Conservation (phyloP, 2,329 filamentous ascomycete genomes). For the Beauveria varroae region DNA sequence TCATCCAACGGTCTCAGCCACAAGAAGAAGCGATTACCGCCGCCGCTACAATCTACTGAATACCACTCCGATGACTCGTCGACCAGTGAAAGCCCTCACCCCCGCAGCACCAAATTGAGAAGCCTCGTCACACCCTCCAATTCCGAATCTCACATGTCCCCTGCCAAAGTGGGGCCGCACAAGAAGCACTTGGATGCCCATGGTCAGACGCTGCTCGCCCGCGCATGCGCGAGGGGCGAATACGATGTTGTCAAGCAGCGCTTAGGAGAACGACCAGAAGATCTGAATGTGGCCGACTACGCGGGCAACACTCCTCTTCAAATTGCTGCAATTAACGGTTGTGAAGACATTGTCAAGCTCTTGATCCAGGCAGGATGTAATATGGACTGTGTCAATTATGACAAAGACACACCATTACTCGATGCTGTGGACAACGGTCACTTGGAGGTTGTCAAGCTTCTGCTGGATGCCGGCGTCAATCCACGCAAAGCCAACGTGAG, state of each 20-base stretch:
- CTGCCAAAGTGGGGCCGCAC: conserved; percentile 61
- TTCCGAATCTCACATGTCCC: conserved; percentile 54
- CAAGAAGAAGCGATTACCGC: conserved; percentile 56
- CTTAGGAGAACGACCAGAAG: conserved; percentile 71
- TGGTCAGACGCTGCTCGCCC: conserved; percentile 82
- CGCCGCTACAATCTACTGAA: conserved; percentile 53
- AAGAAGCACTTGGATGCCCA: conserved; percentile 90
- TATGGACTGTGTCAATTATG: conserved; percentile 69
- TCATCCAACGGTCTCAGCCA: conserved; percentile 46
- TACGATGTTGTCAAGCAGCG: conserved; percentile 70
- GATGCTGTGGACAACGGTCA: conserved; percentile 97
- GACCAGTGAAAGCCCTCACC: conserved; percentile 51
- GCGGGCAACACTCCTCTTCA: conserved; percentile 95
- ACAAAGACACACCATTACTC: conserved; percentile 87
- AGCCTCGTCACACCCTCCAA: conserved; percentile 48
- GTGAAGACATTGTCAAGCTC: conserved; percentile 78
- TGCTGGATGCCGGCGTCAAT: conserved; percentile 83
- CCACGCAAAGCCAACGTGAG: conserved; percentile 86
- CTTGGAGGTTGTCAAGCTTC: conserved; percentile 73
- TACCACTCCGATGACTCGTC: conserved; percentile 63
- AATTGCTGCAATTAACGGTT: conserved; percentile 82
- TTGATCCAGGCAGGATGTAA: conserved; percentile 79
- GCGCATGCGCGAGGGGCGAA: conserved; percentile 80
- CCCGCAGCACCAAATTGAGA: conserved; percentile 50
- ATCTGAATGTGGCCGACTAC: conserved; percentile 84